Conservation (phyloP, 106 monocot species). For the Triglochin maritima region DNA sequence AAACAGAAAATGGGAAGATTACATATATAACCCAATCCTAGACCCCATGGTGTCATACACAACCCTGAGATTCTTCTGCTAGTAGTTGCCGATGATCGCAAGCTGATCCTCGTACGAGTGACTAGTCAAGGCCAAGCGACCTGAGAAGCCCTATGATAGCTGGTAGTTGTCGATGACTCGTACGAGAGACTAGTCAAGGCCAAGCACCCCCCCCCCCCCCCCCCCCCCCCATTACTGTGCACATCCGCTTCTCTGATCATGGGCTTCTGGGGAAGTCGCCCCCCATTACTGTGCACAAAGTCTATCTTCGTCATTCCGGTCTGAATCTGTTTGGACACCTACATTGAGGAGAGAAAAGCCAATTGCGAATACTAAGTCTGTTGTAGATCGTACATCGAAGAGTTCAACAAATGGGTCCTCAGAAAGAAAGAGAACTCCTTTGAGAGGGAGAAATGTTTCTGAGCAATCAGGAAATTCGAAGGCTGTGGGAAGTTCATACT, state of each 20-base stretch:
- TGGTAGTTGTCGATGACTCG: slow-evolving; percentile 93
- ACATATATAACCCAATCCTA: slow-evolving; percentile 43
- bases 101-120: slow-evolving; percentile 46
- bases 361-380: slow-evolving; percentile 3
- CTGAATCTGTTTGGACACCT: slow-evolving; percentile 30
- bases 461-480: slow-evolving; percentile 60
- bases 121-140: slow-evolving; percentile 55
- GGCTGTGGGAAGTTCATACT: slow-evolving; percentile 32
- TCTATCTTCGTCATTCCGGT: slow-evolving; percentile 58
- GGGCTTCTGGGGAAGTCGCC: neutral
- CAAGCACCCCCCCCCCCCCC: slow-evolving; percentile 70
- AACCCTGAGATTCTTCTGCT: slow-evolving; percentile 80
- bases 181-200: slow-evolving; percentile 45
- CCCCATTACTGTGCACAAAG: slow-evolving; percentile 16
- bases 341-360: slow-evolving; percentile 23
- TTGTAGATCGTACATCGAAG: slow-evolving; percentile 28
- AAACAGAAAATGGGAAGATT: too few relatives aligned
- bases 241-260: neutral
- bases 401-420: slow-evolving; percentile 5
- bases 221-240: neutral
- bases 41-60: slow-evolving; percentile 61
- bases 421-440: slow-evolving; percentile 54
- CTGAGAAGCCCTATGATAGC: slow-evolving; percentile 90
- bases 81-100: slow-evolving; percentile 77
- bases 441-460: slow-evolving; percentile 42